These are phyloP conservation scores for Xanthoparmelia taractica DNA, from an alignment of 495 filamentous ascomycete species.

Conservation along the genomic window DNA sequence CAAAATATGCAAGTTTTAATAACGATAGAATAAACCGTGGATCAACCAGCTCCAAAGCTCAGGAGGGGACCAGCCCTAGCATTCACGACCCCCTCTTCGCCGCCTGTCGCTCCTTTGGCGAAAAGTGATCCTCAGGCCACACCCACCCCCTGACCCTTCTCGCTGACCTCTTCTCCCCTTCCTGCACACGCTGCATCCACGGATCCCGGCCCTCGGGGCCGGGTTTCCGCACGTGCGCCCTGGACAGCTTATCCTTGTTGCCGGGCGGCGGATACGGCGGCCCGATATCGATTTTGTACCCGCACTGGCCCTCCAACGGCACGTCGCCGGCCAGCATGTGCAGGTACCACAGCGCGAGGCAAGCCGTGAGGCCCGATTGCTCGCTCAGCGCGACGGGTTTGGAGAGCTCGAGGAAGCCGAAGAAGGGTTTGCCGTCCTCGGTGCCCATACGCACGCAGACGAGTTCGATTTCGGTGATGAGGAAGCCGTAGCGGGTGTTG, in stretches of 20 bases:
- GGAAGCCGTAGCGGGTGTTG: constrained; percentile 86
- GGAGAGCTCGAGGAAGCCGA: constrained; percentile 74
- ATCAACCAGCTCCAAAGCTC: background rate
- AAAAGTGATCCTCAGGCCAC: constrained; percentile 55
- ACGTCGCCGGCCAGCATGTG: constrained; percentile 77
- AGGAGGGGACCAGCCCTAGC: background rate
- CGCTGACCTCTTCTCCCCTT: constrained; percentile 74
- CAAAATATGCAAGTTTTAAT: no score
- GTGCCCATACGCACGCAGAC: constrained; percentile 76
- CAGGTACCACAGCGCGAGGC: constrained; percentile 65
- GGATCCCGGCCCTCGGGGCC: constrained; percentile 55
- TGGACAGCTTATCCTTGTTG: background rate
- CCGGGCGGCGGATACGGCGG: constrained; percentile 54
- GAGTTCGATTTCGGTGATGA: constrained; percentile 90
- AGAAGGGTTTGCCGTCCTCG: constrained; percentile 65
- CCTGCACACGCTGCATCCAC: constrained; percentile 82
- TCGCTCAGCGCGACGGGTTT: constrained; percentile 49
- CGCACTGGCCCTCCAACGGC: constrained; percentile 55
- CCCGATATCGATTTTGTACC: constrained; percentile 71
- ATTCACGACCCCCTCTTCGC: background rate
- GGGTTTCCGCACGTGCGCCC: constrained; percentile 56
- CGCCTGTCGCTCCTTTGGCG: background rate
- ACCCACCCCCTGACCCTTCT: constrained; percentile 81
- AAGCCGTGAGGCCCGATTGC: constrained; percentile 51
- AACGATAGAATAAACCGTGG: background rate